phyloP scores from a whole-genome alignment of 176 grass and related monocot species.

The Triticum monococcum region DNA sequence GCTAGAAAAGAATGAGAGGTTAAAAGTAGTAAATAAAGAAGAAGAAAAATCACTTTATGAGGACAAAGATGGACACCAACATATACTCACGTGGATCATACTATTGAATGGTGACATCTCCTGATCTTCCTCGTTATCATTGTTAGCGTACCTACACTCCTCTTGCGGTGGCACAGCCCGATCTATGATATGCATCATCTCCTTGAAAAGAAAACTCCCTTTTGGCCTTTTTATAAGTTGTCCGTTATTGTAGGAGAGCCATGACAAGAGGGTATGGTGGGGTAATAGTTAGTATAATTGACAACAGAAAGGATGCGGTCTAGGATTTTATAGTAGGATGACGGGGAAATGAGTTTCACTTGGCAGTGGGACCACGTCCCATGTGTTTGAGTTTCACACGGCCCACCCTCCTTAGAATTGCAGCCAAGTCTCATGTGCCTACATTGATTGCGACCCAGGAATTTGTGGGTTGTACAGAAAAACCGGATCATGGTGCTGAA shows the following conservation, averaged over 20 bases:
- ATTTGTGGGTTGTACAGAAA: neutral
- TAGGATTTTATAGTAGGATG: neutral
- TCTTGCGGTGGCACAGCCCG: neutral
- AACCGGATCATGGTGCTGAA: neutral
- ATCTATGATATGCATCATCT: no score
- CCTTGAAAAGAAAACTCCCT: neutral
- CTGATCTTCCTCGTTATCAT: neutral
- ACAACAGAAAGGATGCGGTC: neutral
- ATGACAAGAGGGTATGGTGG: neutral
- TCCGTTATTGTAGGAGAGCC: neutral
- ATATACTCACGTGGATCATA: constrained; percentile 7
- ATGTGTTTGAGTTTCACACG: neutral
- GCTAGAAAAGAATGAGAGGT: neutral
- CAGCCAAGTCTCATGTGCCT: neutral
- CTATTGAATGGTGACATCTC: neutral
- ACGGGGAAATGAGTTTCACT: neutral
- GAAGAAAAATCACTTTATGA: neutral
- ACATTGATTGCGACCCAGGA: neutral
- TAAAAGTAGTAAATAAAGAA: neutral
- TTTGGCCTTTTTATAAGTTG: neutral
- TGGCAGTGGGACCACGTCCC: neutral
- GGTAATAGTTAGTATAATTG: neutral
- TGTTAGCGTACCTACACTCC: neutral
- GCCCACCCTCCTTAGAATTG: neutral
- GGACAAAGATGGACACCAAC: neutral